Evolutionary conservation across 2,329 filamentous ascomycete species (phyloP).

Genomic region (Laburnicola sp.): DNA sequence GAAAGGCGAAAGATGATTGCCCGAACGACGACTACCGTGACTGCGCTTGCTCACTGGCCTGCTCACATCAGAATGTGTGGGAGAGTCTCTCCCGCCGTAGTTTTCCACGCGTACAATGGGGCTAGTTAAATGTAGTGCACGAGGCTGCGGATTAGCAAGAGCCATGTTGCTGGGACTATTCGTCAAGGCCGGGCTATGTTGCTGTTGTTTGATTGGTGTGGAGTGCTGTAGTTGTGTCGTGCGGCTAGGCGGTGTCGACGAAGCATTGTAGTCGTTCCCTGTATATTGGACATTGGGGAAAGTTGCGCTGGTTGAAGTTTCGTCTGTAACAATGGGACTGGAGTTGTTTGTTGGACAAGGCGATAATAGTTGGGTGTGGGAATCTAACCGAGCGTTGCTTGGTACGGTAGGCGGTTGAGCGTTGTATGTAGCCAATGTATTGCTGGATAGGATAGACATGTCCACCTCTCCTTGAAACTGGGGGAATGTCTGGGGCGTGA

Average conservation of each 20-base stretch:
- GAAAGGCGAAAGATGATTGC: conserved; percentile 45
- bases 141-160: conserved; percentile 32
- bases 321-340: conserved; percentile 42
- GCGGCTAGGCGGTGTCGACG: conserved; percentile 35
- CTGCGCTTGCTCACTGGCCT: conserved; percentile 41
- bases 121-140: conserved; percentile 39
- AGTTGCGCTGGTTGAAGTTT: conserved; percentile 21
- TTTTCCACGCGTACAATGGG: conserved; percentile 47
- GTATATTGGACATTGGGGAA: conserved; percentile 24
- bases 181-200: conserved; percentile 44
- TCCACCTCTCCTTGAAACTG: conserved; percentile 28
- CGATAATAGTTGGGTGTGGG: conserved; percentile 40
- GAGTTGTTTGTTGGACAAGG: conserved; percentile 43
- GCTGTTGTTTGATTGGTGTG: conserved; percentile 40
- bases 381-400: conserved; percentile 26
- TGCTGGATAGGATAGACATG: conserved; percentile 35
- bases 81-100: conserved; percentile 41
- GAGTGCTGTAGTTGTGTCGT: conserved; percentile 25
- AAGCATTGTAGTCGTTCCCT: conserved; percentile 21
- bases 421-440: conserved; percentile 35
- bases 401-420: conserved; percentile 30
- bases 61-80: conserved; percentile 39
- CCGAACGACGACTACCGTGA: conserved; percentile 39
- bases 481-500: conserved; percentile 23
- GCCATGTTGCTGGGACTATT: conserved; percentile 39